Conservation (phyloP, 306 rosid genomes). For the Cicer pinnatifidum region DNA sequence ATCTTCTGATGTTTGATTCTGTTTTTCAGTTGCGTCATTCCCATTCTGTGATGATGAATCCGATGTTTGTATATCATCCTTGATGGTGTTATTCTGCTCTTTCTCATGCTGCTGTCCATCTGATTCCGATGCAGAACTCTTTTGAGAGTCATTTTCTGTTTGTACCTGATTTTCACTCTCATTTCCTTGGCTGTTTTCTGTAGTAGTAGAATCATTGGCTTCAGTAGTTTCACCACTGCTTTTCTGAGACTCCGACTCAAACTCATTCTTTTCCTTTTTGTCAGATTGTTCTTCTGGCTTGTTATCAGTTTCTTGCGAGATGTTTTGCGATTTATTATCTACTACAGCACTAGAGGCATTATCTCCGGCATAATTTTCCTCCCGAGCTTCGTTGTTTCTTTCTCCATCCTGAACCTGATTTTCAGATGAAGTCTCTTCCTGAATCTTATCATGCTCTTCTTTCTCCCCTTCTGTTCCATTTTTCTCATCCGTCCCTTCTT, state of each 20-base stretch:
- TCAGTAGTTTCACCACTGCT: conserved; percentile 49
- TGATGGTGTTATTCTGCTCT: conserved; percentile 33
- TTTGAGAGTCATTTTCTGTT: conserved; percentile 48
- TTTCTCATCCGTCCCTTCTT: conserved; percentile 54
- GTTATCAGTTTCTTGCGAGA: conserved; percentile 46
- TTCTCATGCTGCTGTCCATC: conserved; percentile 39
- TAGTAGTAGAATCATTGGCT: conserved; percentile 43
- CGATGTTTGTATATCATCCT: conserved; percentile 31
- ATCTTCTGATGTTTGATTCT: conserved; percentile 49
- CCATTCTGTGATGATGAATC: conserved; percentile 42
- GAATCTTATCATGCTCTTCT: conserved; percentile 60
- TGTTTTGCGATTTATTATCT: conserved; percentile 53
- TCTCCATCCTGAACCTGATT: conserved; percentile 65
- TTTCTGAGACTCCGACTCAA: conserved; percentile 51
- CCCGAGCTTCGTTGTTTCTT: conserved; percentile 60
- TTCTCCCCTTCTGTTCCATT: conserved; percentile 44
- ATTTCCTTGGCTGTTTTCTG: conserved; percentile 48
- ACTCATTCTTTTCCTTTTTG: conserved; percentile 58
- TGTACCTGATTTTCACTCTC: conserved; percentile 47
- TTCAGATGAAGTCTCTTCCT: conserved; percentile 57
- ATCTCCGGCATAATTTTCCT: conserved; percentile 75
- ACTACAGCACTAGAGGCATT: conserved; percentile 83
- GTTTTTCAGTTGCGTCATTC: conserved; percentile 47
- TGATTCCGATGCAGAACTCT: conserved; percentile 43
- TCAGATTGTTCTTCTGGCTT: conserved; percentile 56